Conservation (phyloP, 352 stramenopile species). For the Lagenidium sp. region DNA sequence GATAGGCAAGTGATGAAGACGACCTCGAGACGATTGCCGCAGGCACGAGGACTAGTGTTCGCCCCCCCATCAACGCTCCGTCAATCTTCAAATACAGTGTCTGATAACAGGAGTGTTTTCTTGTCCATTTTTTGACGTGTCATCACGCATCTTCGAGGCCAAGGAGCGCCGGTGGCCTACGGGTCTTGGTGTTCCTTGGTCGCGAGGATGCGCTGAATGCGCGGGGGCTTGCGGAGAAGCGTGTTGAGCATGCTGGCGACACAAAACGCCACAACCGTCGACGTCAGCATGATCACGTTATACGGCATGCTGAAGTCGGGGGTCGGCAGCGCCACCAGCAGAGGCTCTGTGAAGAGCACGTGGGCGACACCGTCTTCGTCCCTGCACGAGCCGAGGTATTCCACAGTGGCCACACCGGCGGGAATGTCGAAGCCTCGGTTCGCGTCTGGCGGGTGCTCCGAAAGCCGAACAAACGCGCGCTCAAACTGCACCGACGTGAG, state of each 20-base stretch:
- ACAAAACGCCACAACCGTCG: slow-evolving; percentile 82
- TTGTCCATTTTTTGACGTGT: too few species aligned
- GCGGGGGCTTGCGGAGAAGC: slow-evolving; percentile 57
- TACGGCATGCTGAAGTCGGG: slow-evolving; percentile 89
- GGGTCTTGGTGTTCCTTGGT: too few species aligned
- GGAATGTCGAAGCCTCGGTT: slow-evolving; percentile 82
- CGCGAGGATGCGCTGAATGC: slow-evolving; percentile 58
- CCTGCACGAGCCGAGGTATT: slow-evolving; percentile 17
- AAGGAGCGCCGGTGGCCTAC: too few species aligned
- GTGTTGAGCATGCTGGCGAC: slow-evolving; percentile 80
- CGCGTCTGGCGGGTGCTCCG: slow-evolving; percentile 76
- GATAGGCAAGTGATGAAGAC: too few species aligned
- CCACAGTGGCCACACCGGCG: slow-evolving; percentile 47
- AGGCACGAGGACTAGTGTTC: too few species aligned
- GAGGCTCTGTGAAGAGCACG: slow-evolving; percentile 66
- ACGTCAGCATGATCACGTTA: slow-evolving; percentile 88
- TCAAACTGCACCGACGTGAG: slow-evolving; percentile 72
- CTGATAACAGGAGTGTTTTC: too few species aligned
- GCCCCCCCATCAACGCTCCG: too few species aligned
- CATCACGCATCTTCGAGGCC: too few species aligned
- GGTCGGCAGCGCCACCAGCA: slow-evolving; percentile 74
- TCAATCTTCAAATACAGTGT: too few species aligned
- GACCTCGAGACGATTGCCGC: too few species aligned
- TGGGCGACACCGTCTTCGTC: slow-evolving; percentile 4
- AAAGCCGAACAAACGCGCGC: slow-evolving; percentile 74